Evolutionary conservation across 2,329 filamentous ascomycete species (phyloP).

Genomic region (Sporothrix mexicana): DNA sequence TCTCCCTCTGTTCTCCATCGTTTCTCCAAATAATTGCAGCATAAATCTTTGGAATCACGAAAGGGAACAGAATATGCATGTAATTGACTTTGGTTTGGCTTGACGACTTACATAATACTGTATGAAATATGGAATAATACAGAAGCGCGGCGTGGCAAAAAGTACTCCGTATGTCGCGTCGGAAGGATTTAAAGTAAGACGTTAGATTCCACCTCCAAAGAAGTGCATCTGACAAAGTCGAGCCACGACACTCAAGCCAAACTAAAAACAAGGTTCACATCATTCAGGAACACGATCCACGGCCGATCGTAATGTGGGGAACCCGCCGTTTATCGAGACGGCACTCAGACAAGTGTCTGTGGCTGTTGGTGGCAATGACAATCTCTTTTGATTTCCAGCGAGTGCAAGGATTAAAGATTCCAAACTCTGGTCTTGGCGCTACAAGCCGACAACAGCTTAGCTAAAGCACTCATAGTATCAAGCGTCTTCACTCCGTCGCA

Average conservation of each 20-base stretch:
- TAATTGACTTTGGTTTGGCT: neutral
- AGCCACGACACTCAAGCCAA: slow-evolving; percentile 1
- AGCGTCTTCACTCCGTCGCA: neutral
- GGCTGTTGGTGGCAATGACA: neutral
- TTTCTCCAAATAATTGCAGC: neutral
- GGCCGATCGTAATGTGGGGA: neutral
- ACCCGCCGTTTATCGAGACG: neutral
- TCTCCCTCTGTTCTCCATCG: neutral
- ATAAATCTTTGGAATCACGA: slow-evolving; percentile 1
- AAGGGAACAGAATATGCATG: neutral
- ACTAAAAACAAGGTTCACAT: neutral
- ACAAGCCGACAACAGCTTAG: neutral
- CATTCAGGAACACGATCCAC: neutral
- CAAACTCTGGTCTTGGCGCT: no score
- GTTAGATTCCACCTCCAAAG: slow-evolving; percentile 8
- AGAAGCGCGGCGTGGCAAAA: no score
- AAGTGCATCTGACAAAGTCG: neutral
- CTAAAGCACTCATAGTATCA: neutral
- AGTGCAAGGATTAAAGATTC: no score
- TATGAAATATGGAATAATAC: no score
- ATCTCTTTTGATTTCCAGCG: no score
- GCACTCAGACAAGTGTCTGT: neutral
- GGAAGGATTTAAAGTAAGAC: neutral
- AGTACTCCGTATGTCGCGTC: no score
- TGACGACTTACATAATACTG: neutral